Evolutionary conservation across 352 stramenopile genomes (phyloP).

Genomic region (Phytophthora sp.): DNA sequence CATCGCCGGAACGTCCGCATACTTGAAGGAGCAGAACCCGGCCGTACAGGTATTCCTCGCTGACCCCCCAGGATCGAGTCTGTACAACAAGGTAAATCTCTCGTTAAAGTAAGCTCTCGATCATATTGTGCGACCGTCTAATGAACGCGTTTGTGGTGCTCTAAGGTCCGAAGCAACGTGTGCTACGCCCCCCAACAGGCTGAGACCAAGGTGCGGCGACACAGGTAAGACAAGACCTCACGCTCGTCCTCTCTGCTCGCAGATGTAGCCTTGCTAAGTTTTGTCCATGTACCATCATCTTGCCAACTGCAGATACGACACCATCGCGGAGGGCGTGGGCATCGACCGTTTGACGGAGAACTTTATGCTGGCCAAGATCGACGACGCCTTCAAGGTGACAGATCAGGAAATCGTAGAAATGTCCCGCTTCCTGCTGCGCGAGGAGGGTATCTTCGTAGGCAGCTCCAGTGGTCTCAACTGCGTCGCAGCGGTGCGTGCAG

Average conservation of each 20-base stretch:
- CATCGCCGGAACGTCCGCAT: conserved; percentile 95
- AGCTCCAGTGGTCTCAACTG: conserved; percentile 89
- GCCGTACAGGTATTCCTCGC: conserved; percentile 93
- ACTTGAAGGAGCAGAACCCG: conserved; percentile 92
- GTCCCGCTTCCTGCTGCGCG: conserved; percentile 95
- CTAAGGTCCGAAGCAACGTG: conserved; percentile 91
- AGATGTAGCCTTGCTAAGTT: neutral
- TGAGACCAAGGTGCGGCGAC: conserved; percentile 91
- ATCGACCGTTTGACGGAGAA: conserved; percentile 98
- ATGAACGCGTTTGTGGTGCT: neutral
- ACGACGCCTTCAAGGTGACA: conserved; percentile 89
- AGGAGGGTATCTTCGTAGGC: conserved; percentile 97
- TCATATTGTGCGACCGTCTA: neutral
- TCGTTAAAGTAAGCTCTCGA: neutral
- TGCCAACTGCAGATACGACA: conserved; percentile 91
- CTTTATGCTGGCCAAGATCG: conserved; percentile 91
- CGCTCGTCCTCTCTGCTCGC: neutral
- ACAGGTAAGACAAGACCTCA: conserved; percentile 62
- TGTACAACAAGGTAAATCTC: conserved; percentile 94
- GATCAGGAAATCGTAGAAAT: conserved; percentile 98
- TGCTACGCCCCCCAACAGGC: conserved; percentile 95
- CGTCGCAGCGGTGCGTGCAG: conserved; percentile 76
- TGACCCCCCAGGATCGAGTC: conserved; percentile 95
- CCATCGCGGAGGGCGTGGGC: conserved; percentile 97
- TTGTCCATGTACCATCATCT: neutral